Evolutionary conservation across 345 rosid genomes (phyloP), one percentile per base, ranked within the genome.

Genomic region (Sonneratia alba): DNA sequence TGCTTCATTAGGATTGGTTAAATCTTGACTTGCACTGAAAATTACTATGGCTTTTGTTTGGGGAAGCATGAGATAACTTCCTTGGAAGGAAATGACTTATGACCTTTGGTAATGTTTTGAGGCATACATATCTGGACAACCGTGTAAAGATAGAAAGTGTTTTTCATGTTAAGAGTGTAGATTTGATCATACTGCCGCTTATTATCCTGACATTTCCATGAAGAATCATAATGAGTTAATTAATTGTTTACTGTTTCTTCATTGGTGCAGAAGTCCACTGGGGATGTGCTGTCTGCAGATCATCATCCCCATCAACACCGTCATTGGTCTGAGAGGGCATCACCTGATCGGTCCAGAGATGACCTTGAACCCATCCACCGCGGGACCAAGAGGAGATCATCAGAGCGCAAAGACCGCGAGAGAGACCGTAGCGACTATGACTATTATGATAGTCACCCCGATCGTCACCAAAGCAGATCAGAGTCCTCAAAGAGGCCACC

Each of bases 371-470:
- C 89, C 3, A 88, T 85, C 2, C 83, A 84, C 0, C 91, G 86
- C 9, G 83, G 87, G 12, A 76, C 83, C 64, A 91, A 90, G 76
- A 82, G 97, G 65, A 91, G 88, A 74, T 69, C 93, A 3, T 89
- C 82, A 16, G 87, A 80, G 22, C 77, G 81, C 75, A 73, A 74
- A 13, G 82, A 82, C 1, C 78, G 72, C 64, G 80, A 86, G 1
- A 81, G 74, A 24, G 79, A 85, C 47, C 81, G 73, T 21, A 37
- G 77, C 27, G 87, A 83, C 14, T 9, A 67, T 66, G 81, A 84
- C 66, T 74, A 69, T 62, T 78, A 79, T 15, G 87, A 83, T 10
- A 68, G 63, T 36, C 81, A 79, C 11, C 79, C 70, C 42, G 81
- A 87, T 4, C 84, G 70, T 4, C 84, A 81, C 0, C 79, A 79